These are phyloP conservation scores for Baudoinia panamericana DNA, from an alignment of 495 filamentous ascomycete species.

Conservation along the genomic window DNA sequence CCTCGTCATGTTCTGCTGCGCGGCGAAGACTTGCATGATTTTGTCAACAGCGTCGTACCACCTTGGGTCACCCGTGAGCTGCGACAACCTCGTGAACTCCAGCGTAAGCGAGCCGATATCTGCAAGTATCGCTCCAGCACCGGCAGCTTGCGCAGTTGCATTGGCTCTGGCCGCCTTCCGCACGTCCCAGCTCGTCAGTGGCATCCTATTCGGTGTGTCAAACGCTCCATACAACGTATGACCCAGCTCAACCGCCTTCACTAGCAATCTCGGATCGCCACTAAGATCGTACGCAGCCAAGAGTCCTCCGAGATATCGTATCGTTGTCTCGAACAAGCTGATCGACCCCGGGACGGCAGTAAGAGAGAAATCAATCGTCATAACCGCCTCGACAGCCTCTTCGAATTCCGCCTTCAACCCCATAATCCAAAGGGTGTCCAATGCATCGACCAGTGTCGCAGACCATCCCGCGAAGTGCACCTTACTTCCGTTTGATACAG, in stretches of 20 bases:
- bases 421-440: conserved; percentile 32
- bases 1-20: no score
- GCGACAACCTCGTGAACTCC: conserved; percentile 28
- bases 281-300: conserved; percentile 40
- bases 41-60: conserved; percentile 28
- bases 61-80: conserved; percentile 28
- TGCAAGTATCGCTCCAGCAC: no score
- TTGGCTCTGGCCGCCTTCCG: conserved; percentile 34
- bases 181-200: no score
- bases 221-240: no score
- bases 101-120: conserved; percentile 28
- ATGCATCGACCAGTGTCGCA: conserved; percentile 28
- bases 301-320: conserved; percentile 40
- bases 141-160: no score
- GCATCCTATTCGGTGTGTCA: no score
- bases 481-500: conserved; percentile 42
- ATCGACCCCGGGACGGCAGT: conserved; percentile 22
- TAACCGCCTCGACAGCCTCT: conserved; percentile 24
- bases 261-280: conserved; percentile 32
- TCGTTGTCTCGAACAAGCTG: conserved; percentile 39
- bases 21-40: conserved; percentile 23
- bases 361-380: conserved; percentile 31
- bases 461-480: conserved; percentile 29
- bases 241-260: no score
- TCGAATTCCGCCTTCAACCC: conserved; percentile 28